phyloP scores from a whole-genome alignment of 2,329 filamentous ascomycete species.

The Phyllosticta citriasiana region DNA sequence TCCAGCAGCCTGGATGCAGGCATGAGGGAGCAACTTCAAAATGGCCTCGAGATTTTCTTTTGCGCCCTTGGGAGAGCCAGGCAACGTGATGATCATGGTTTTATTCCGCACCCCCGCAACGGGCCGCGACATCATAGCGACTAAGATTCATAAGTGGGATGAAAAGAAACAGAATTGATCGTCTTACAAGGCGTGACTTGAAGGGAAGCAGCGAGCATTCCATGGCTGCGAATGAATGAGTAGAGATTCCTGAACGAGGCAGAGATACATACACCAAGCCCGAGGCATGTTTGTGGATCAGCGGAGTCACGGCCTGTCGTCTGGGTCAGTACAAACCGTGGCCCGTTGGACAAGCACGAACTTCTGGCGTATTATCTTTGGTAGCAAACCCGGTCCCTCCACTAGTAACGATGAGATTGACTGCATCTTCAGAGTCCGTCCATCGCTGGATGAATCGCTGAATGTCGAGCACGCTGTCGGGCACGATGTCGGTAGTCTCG shows the following conservation, averaged over 20 bases:
- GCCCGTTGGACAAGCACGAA: slow-evolving; percentile 26
- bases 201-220: slow-evolving; percentile 79
- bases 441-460: slow-evolving; percentile 62
- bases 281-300: slow-evolving; percentile 77
- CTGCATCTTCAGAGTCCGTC: slow-evolving; percentile 52
- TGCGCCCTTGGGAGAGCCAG: slow-evolving; percentile 90
- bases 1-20: slow-evolving; percentile 81
- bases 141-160: slow-evolving; percentile 38
- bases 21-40: slow-evolving; percentile 84
- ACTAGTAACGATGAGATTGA: slow-evolving; percentile 77
- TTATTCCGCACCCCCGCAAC: slow-evolving; percentile 78
- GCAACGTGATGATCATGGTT: slow-evolving; percentile 77
- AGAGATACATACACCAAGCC: slow-evolving; percentile 58
- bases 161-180: not conserved
- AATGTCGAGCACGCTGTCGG: slow-evolving; percentile 66
- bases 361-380: slow-evolving; percentile 81
- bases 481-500: slow-evolving; percentile 60
- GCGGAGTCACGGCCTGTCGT: slow-evolving; percentile 58
- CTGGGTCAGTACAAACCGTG: slow-evolving; percentile 10
- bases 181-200: slow-evolving; percentile 78
- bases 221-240: slow-evolving; percentile 47
- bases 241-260: not conserved
- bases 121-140: slow-evolving; percentile 93
- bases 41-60: slow-evolving; percentile 86
- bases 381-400: slow-evolving; percentile 89